These are phyloP conservation scores for Auriscalpium vulgare DNA, from an alignment of 768 basidiomycete genomes.

Conservation along the genomic window DNA sequence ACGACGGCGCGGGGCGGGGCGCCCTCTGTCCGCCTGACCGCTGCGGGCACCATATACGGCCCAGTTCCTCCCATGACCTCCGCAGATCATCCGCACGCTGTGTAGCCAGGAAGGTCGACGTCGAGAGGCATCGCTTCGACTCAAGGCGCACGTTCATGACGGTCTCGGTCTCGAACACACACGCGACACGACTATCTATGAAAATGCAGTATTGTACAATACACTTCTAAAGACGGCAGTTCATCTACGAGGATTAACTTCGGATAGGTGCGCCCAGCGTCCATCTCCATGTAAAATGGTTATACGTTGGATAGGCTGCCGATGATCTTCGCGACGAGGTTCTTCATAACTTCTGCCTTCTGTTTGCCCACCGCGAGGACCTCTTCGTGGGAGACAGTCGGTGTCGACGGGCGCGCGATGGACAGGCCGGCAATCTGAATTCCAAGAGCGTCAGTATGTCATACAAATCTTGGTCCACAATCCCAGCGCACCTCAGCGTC, in stretches of 20 bases:
- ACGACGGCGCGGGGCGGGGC: not conserved
- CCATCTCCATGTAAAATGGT: not conserved
- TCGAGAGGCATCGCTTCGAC: not conserved
- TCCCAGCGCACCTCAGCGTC: slow-evolving; percentile 56
- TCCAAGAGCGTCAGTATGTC: slow-evolving; percentile 1
- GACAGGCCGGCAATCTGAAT: slow-evolving; percentile 53
- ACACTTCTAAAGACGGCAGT: too few species aligned
- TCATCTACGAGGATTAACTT: too few species aligned
- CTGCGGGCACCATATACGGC: not conserved
- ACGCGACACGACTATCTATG: not conserved
- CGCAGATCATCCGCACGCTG: not conserved
- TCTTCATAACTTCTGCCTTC: slow-evolving; percentile 67
- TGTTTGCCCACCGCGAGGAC: slow-evolving; percentile 57
- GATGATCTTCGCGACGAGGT: slow-evolving; percentile 60
- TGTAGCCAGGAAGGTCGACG: too few species aligned
- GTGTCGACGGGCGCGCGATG: slow-evolving; percentile 30
- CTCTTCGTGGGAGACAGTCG: slow-evolving; percentile 70
- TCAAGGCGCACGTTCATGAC: not conserved
- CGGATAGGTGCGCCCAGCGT: too few species aligned
- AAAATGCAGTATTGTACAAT: not conserved
- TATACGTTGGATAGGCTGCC: not conserved
- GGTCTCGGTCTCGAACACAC: not conserved
- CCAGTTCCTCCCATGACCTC: not conserved
- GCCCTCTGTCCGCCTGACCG: not conserved
- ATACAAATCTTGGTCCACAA: not conserved